Base-by-base conservation (phyloP, 345 rosid genomes). In the Excoecaria agallocha region DNA sequence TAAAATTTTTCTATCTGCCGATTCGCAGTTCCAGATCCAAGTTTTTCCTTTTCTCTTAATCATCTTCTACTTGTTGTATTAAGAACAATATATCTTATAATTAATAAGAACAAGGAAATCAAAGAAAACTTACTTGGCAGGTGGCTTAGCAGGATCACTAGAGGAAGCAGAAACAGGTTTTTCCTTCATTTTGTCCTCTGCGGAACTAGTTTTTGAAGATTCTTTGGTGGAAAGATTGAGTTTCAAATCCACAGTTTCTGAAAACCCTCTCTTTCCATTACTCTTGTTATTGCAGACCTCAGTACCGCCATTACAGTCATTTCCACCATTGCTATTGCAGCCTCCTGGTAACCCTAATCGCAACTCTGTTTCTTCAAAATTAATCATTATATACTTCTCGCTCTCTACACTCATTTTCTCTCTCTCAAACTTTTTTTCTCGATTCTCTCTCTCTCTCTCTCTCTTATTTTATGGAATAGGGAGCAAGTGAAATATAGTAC, bases 281-380 rank as follows among this genome's bases (percentile, higher is more conserved):
- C 41, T 68, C 13, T 20, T 71, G 7, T 2, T 59, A 75, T 70
- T 73, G 8, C 54, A 50, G 22, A 9, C 37, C 55, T 52, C 59
- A 8, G 19, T 64, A 2, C 12, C 59, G 20, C 65, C 80, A 56
- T 37, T 46, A 35, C 30, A 30, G 2, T 30, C 30, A 30, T 30
- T 30, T 30, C 30, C 30, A 30, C 37, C 73, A 30, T 49, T 39
- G 15, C 38, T 43, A 43, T 1, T 43, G 48, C 10, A 46, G 12
- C 70, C 71, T 20, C 75, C 75, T 8, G 80, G 75, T 48, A 77
- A 52, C 55, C 97, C 98, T 37, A 94, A 68, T 39, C 97, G 84
- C 25, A 94, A 77, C 84, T 94, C 98, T 54, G 98, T 94, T 80
- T 89, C 97, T 73, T 89, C 97, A 24, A 92, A 94, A 68, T 94